Percentiles rank a stretch among this genome's conserved stretches.
Evolutionary conservation across 1,139 yeast species (phyloP).

Genomic region (Hanseniaspora gamundiae): DNA sequence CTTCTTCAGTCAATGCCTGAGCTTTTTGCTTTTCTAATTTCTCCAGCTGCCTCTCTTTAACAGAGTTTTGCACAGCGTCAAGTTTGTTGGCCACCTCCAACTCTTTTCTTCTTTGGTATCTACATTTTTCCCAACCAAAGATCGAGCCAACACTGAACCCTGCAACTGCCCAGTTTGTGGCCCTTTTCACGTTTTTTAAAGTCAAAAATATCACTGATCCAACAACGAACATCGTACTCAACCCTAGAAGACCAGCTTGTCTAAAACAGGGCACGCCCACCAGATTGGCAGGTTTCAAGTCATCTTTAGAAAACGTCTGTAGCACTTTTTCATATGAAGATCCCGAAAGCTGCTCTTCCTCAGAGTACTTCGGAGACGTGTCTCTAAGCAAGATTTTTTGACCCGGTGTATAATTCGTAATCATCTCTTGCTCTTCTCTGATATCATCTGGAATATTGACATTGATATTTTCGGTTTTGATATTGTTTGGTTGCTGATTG

Average conservation of each 20-base stretch:
- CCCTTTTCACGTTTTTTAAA: constrained; percentile 48
- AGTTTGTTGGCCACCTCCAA: constrained; percentile 38
- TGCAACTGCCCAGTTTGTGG: constrained; percentile 74
- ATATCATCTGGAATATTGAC: constrained; percentile 4
- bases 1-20: constrained; percentile 9
- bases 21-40: constrained; percentile 6
- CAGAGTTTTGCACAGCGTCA: not conserved
- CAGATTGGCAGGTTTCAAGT: constrained; percentile 44
- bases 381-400: constrained; percentile 28
- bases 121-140: constrained; percentile 89
- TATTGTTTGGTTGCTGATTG: not conserved
- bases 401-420: constrained; percentile 20
- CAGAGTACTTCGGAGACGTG: constrained; percentile 27
- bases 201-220: constrained; percentile 62
- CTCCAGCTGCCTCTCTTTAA: constrained; percentile 11
- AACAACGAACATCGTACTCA: constrained; percentile 71
- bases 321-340: constrained; percentile 25
- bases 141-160: constrained; percentile 72
- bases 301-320: constrained; percentile 28
- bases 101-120: constrained; percentile 54
- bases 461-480: not conserved
- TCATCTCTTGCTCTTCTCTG: constrained; percentile 8
- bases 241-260: constrained; percentile 78
- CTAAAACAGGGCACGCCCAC: constrained; percentile 77
- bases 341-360: constrained; percentile 19